phyloP scores from a whole-genome alignment of 1,284 basidiomycete genomes.

The Ustilago tritici region DNA sequence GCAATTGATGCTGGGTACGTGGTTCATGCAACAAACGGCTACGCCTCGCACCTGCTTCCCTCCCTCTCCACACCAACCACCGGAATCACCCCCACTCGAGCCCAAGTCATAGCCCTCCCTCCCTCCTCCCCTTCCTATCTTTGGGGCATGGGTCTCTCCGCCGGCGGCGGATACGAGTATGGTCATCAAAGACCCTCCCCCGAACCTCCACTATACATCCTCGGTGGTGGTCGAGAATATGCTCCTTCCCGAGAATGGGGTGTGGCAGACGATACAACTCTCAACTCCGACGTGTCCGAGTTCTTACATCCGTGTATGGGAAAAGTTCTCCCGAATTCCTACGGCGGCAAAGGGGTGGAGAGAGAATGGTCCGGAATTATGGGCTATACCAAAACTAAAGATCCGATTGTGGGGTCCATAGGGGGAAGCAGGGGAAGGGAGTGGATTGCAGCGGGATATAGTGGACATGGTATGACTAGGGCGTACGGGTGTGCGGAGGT shows the following conservation, averaged over 20 bases:
- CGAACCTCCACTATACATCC: constrained; percentile 73
- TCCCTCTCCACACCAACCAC: constrained; percentile 73
- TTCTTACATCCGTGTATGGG: constrained; percentile 34
- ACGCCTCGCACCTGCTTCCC: constrained; percentile 78
- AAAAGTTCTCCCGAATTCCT: constrained; percentile 72
- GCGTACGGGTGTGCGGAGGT: constrained; percentile 76
- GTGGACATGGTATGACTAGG: constrained; percentile 84
- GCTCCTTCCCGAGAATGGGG: constrained; percentile 73
- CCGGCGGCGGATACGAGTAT: constrained; percentile 76
- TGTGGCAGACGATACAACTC: constrained; percentile 76
- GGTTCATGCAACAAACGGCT: constrained; percentile 84
- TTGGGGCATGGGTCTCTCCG: constrained; percentile 46
- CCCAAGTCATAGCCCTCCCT: constrained; percentile 78
- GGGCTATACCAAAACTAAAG: constrained; percentile 77
- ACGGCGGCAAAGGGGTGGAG: constrained; percentile 72
- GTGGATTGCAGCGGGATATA: constrained; percentile 80
- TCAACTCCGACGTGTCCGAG: constrained; percentile 73
- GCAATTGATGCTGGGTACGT: constrained; percentile 74
- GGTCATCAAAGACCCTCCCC: constrained; percentile 78
- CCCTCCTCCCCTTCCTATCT: constrained; percentile 68
- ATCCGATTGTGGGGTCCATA: constrained; percentile 76
- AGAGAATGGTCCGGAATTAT: constrained; percentile 83
- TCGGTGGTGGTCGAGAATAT: constrained; percentile 78
- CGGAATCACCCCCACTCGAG: constrained; percentile 78
- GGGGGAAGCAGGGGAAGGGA: constrained; percentile 69